These are phyloP conservation scores for Calonectria leucothoes DNA, from an alignment of 2,329 filamentous ascomycete genomes.

Conservation along the genomic window DNA sequence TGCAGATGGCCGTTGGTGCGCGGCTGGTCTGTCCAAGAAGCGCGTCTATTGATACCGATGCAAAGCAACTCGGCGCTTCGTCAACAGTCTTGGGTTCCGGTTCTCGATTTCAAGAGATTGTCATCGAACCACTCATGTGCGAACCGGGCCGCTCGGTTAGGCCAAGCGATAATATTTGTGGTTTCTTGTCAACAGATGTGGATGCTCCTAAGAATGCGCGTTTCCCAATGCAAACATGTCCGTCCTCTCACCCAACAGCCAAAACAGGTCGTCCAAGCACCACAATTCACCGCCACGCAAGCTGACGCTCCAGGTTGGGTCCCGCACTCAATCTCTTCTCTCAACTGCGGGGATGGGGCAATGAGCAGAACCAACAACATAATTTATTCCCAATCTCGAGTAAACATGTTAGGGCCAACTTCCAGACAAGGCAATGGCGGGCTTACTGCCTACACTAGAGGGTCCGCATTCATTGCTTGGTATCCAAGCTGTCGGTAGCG, in stretches of 20 bases:
- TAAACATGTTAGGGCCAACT: background rate
- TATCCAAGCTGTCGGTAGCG: constrained; percentile 16
- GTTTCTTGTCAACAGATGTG: background rate
- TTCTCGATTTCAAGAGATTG: background rate
- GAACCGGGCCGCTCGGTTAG: background rate
- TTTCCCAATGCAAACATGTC: background rate
- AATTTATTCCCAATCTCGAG: background rate
- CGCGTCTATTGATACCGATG: constrained; percentile 7
- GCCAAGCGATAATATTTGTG: background rate
- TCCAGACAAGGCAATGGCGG: background rate
- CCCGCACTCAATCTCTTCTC: background rate
- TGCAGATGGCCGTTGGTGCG: background rate
- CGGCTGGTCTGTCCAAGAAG: background rate
- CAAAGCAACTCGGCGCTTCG: background rate
- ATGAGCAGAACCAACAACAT: background rate
- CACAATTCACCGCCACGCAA: background rate
- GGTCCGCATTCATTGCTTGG: background rate
- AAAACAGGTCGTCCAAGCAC: background rate
- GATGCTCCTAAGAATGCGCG: background rate
- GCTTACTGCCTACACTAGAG: background rate
- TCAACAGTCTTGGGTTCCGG: background rate
- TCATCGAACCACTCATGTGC: background rate
- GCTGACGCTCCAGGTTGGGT: background rate
- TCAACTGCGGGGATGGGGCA: background rate
- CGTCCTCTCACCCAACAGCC: background rate